These are phyloP conservation scores for Emergomyces orientalis DNA, from an alignment of 2,329 filamentous ascomycete genomes.

Conservation along the genomic window DNA sequence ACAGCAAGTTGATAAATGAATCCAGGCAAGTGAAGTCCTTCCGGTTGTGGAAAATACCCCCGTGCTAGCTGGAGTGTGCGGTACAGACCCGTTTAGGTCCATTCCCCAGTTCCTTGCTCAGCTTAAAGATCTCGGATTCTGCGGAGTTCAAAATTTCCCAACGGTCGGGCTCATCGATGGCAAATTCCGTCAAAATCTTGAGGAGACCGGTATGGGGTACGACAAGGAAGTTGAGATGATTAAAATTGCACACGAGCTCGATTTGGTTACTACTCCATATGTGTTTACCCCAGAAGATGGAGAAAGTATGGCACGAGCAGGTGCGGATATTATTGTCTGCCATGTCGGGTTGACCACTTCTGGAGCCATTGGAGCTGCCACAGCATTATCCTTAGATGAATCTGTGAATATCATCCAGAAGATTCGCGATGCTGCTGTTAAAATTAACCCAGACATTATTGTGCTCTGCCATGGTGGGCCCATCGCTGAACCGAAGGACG, in stretches of 20 bases:
- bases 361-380: conserved; percentile 55
- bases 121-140: conserved; percentile 54
- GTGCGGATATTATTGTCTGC: conserved; percentile 58
- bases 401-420: conserved; percentile 53
- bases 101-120: conserved; percentile 53
- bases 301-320: conserved; percentile 52
- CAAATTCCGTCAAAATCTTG: conserved; percentile 55
- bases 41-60: conserved; percentile 55
- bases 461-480: conserved; percentile 63
- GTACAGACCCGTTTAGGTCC: conserved; percentile 58
- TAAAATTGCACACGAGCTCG: conserved; percentile 48
- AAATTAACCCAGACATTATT: conserved; percentile 50
- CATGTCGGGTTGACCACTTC: conserved; percentile 60
- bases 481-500: conserved; percentile 55
- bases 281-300: conserved; percentile 57
- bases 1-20: not conserved
- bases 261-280: conserved; percentile 59
- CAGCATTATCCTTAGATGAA: conserved; percentile 54
- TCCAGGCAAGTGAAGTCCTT: conserved; percentile 54
- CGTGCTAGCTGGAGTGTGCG: conserved; percentile 62
- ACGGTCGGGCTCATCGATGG: conserved; percentile 64
- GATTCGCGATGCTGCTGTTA: conserved; percentile 52
- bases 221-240: conserved; percentile 59
- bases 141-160: conserved; percentile 64
- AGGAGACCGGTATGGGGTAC: conserved; percentile 65